These are phyloP conservation scores for Dendrobium nobile DNA, from an alignment of 106 monocot species.

Conservation along the genomic window DNA sequence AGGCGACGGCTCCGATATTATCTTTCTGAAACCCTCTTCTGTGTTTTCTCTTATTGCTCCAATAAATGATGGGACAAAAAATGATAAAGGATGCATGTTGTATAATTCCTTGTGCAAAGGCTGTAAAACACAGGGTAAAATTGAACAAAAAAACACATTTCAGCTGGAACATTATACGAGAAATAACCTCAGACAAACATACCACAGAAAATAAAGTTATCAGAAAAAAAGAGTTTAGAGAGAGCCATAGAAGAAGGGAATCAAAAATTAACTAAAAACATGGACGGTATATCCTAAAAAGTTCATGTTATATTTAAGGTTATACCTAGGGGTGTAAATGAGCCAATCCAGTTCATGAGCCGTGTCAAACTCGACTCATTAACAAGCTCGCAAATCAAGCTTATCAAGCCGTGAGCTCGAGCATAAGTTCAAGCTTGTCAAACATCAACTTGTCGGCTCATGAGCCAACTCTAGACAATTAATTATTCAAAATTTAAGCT, in stretches of 20 bases:
- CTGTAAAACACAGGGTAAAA: conserved; percentile 22
- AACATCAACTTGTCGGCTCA: too few relatives aligned
- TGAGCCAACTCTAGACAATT: too few relatives aligned
- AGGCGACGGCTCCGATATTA: conserved; percentile 78
- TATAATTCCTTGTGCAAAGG: conserved; percentile 76
- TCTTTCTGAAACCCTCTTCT: conserved; percentile 73
- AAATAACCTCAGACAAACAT: neutral
- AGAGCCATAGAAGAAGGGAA: neutral
- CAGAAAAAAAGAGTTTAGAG: neutral
- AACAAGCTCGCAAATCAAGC: too few relatives aligned
- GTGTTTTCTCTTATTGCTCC: conserved; percentile 63
- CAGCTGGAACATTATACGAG: neutral
- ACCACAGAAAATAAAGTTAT: neutral
- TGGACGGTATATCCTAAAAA: neutral
- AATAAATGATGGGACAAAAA: conserved; percentile 79
- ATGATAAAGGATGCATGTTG: conserved; percentile 48
- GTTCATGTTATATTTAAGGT: neutral
- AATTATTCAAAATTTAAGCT: too few relatives aligned
- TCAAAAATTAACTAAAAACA: neutral
- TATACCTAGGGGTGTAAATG: neutral
- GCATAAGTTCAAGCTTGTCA: too few relatives aligned
- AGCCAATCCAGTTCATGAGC: too few relatives aligned
- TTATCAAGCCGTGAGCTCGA: too few relatives aligned
- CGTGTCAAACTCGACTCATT: too few relatives aligned
- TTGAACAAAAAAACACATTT: neutral